Conservation (phyloP, 345 rosid species). For the Cardamine occulta region DNA sequence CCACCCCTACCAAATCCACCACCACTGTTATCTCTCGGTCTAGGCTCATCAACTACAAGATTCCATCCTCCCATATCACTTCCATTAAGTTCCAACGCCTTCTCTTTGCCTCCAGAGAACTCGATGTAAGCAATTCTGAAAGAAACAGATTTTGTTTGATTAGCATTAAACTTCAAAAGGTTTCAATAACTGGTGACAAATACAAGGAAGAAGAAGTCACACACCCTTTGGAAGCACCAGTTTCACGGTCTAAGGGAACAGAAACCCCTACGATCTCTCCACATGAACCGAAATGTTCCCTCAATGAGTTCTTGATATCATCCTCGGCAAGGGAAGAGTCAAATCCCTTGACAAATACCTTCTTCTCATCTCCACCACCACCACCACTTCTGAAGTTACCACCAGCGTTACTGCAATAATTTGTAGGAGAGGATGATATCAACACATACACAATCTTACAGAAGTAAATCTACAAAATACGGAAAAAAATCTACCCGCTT, state of each 20-base stretch:
- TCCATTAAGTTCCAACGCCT: slow-evolving; percentile 69
- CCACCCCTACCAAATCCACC: slow-evolving; percentile 1
- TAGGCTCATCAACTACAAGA: slow-evolving; percentile 73
- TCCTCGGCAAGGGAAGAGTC: slow-evolving; percentile 57
- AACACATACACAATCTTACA: slow-evolving; percentile 1
- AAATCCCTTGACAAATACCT: slow-evolving; percentile 66
- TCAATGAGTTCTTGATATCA: slow-evolving; percentile 55
- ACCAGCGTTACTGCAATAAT: slow-evolving; percentile 51
- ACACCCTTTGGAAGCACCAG: slow-evolving; percentile 75
- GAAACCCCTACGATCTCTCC: slow-evolving; percentile 69
- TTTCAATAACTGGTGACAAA: not conserved
- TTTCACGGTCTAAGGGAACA: slow-evolving; percentile 69
- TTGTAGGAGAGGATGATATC: not conserved
- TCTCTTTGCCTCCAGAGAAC: slow-evolving; percentile 55
- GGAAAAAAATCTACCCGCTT: slow-evolving; percentile 55
- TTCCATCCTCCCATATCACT: slow-evolving; percentile 53
- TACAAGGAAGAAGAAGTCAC: slow-evolving; percentile 18
- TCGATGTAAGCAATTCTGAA: slow-evolving; percentile 77
- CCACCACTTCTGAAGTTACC: slow-evolving; percentile 51
- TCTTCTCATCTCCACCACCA: slow-evolving; percentile 45
- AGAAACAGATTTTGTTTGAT: not conserved
- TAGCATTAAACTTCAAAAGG: not conserved
- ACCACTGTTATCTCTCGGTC: slow-evolving; percentile 50
- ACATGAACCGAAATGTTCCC: slow-evolving; percentile 67
- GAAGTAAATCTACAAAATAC: not conserved